Base-by-base conservation (phyloP, 768 basidiomycete genomes). In the Lactarius sanguifluus region DNA sequence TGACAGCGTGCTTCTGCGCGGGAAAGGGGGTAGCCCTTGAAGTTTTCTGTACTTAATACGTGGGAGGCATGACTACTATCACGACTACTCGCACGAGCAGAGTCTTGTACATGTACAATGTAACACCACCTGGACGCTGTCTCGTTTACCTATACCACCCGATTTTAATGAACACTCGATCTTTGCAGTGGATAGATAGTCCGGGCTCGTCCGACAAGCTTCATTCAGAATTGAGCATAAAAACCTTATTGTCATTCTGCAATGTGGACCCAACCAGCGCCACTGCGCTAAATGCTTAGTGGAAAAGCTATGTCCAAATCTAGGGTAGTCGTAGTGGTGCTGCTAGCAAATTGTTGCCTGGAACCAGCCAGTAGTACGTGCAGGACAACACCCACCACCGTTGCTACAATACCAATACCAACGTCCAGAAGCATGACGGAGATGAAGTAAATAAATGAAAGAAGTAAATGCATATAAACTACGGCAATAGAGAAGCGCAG, bases 291-390 rank as follows among this genome's bases (percentile, higher is more conserved):
- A 25, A 52, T 5, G 23, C 25, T 28, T 13, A 52, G 50, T 10
- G 50, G 50, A 2, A 25, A 25, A 52, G 25, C 25, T 25, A 50
- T 25, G 25, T 52, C 50, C 12, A 13, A 16, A 52, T 52, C 23
- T 45, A 45, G 4, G 41, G 16, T 2, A 34, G 41, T 18, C 41
- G 10, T 50, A 10, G 34, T 32, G n/a, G 56, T 13, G 18, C 18
- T n/a, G 54, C 32, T 55, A 20, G 40, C 18, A 12, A 50, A 30
- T 57, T 34, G 47, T 34, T 58, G 45, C 61, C 28, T n/a, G 57
- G 38, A 58, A 61, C 56, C 30, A 62, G 55, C 34, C 65, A 62
- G 30, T 34, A 62, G 56, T 36, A 50, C 20, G 56, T 38, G 30
- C 45, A 41, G 16, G 32, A 41, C 36, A 30, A 41, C 60, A 57